Evolutionary conservation across 768 basidiomycete genomes (phyloP), one percentile per base, ranked within the genome.

Genomic region (Tricholoma hemisulphureum): DNA sequence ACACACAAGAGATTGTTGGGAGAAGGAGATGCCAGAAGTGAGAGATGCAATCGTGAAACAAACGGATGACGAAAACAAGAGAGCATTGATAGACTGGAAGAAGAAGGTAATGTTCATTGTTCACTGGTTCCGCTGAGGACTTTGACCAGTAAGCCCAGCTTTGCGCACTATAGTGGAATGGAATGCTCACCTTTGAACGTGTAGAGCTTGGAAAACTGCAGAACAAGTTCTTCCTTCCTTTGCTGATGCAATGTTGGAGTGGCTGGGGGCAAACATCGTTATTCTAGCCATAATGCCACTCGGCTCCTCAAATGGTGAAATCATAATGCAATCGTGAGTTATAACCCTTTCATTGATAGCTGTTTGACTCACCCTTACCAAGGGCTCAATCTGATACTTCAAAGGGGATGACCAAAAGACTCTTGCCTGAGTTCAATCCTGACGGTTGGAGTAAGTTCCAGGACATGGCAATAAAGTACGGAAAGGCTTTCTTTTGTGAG

Each of bases 341-440:
- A 43, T 43, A 43, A 6, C 5, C 41, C 14, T 14, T 43, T 43
- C 41, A 14, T 43, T 5, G 14, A 43, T 5, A 43, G 41, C 5
- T 43, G 14, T 43, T 43, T 5, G 41, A 14, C 41, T 43, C 41
- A 43, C 41, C 5, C 14, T 43, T 6, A 6, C 5, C 41, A 5
- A 43, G 41, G 6, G 41, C 41, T 43, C 41, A 43, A 43, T 43
- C 41, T 14, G 41, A 43, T 43, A 43, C 41, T 43, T 43, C 41
- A 14, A 43, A 43, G 41, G 41, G 41, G 41, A 43, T n/a, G n/a
- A 49, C 46, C 2, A 49, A 26, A n/a, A 49, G 8, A 26, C 46
- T 49, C 46, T 49, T 49, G 46, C 46, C 46, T 24, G 23, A 49
- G 46, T 49, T 49, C 8, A 23, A 49, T 49, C 46, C 46, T 26